Percentiles rank a stretch among this genome's conserved stretches.
Conservation (phyloP, 306 rosid genomes). For the Acmispon strigosus region DNA sequence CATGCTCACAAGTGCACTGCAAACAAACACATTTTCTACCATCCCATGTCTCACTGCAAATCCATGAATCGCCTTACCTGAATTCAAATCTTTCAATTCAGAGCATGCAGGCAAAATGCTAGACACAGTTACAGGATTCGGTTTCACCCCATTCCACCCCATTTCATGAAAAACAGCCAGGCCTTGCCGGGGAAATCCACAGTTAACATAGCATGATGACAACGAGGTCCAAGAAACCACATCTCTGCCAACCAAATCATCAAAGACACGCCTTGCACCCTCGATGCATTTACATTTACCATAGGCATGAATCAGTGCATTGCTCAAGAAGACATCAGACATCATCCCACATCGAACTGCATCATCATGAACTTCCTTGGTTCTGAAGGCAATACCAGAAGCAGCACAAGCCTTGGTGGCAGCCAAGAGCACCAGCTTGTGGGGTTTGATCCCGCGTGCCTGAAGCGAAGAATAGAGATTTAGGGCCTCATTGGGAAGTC, state of each 20-base stretch:
- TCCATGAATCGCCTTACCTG: conserved; percentile 41
- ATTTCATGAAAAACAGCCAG: conserved; percentile 26
- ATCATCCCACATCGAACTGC: conserved; percentile 26
- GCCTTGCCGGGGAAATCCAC: conserved; percentile 28
- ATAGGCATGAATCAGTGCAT: conserved; percentile 41
- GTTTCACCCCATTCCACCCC: conserved; percentile 32
- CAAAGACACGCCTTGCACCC: conserved; percentile 39
- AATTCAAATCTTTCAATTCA: conserved; percentile 32
- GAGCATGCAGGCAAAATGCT: conserved; percentile 39
- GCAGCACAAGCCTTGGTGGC: conserved; percentile 43
- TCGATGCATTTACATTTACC: conserved; percentile 30
- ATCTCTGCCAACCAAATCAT: conserved; percentile 28
- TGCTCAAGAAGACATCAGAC: conserved; percentile 29
- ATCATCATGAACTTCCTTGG: conserved; percentile 32
- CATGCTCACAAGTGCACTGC: conserved; percentile 38
- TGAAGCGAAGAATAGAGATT: conserved; percentile 20
- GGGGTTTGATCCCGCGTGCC: conserved; percentile 21
- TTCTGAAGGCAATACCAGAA: conserved; percentile 30
- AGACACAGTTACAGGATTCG: conserved; percentile 31
- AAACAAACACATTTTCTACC: conserved; percentile 32
- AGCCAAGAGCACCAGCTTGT: conserved; percentile 25
- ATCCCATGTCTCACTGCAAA: conserved; percentile 33
- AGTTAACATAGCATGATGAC: conserved; percentile 29
- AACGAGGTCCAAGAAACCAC: conserved; percentile 44
- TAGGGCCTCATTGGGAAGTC: conserved; percentile 33